phyloP scores from a whole-genome alignment of 768 basidiomycete species.

The Tylopilus vinaceipallidus region DNA sequence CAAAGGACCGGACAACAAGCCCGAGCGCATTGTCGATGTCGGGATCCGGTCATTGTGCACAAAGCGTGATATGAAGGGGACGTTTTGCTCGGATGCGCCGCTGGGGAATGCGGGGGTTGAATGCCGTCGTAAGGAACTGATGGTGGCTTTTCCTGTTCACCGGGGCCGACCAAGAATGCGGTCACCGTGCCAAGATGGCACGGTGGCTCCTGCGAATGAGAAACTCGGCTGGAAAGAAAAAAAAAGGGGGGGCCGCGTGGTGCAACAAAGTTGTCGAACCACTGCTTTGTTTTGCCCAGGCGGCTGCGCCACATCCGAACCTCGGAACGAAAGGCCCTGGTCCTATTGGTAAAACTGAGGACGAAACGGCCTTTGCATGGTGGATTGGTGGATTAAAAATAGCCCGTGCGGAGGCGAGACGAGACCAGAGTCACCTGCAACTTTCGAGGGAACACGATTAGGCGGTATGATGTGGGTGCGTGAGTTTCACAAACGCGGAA shows the following conservation, averaged over 20 bases:
- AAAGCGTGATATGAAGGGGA: slow-evolving; percentile 4
- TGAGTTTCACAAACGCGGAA: background rate
- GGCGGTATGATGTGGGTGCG: background rate
- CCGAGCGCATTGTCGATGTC: background rate
- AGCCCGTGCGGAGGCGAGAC: background rate
- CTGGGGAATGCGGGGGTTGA: slow-evolving; percentile 1
- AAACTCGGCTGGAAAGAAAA: background rate
- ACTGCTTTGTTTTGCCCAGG: background rate
- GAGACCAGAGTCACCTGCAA: background rate
- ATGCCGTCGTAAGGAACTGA: slow-evolving; percentile 7
- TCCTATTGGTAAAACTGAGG: background rate
- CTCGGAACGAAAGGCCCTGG: background rate
- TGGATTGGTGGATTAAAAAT: background rate
- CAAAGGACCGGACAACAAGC: slow-evolving; percentile 5
- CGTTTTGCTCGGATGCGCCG: slow-evolving; percentile 1
- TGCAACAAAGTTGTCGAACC: background rate
- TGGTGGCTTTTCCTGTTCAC: slow-evolving; percentile 2
- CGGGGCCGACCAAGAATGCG: slow-evolving; percentile 11
- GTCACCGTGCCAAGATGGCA: slow-evolving; percentile 8
- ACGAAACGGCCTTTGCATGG: background rate
- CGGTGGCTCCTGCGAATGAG: slow-evolving; percentile 2
- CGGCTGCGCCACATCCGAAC: slow-evolving; percentile 16
- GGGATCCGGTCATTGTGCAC: slow-evolving; percentile 10
- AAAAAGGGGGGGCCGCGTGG: background rate
- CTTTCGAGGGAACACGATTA: background rate